Percentiles rank a stretch among this genome's conserved stretches.
These are phyloP conservation scores for Tuctoria greenei DNA, from an alignment of 176 grass and related monocot species.

Conservation along the genomic window DNA sequence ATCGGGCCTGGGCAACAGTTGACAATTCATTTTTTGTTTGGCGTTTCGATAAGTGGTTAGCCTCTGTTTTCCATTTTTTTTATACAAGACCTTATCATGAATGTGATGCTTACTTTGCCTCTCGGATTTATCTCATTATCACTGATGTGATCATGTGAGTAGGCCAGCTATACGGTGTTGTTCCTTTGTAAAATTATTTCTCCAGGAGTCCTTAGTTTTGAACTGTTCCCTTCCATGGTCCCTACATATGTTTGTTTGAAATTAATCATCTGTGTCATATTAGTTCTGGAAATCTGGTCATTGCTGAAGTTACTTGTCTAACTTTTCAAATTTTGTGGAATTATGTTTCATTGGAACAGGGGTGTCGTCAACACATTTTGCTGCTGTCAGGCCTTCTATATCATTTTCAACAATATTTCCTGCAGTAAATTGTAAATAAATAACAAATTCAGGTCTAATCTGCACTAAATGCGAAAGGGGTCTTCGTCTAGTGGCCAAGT, in stretches of 20 bases:
- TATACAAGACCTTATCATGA: neutral
- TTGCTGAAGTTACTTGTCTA: slow-evolving; percentile 9
- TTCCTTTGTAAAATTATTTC: slow-evolving; percentile 4
- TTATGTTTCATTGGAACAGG: neutral
- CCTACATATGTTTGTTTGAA: neutral
- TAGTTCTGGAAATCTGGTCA: neutral
- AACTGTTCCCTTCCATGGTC: neutral
- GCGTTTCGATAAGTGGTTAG: slow-evolving; percentile 95
- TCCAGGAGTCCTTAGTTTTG: slow-evolving; percentile 1
- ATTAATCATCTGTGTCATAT: neutral
- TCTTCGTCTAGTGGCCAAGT: too few species aligned
- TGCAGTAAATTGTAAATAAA: neutral
- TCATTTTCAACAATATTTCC: neutral
- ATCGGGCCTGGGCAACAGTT: slow-evolving; percentile 90
- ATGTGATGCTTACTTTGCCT: slow-evolving; percentile 7
- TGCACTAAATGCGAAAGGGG: neutral
- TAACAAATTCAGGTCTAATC: neutral
- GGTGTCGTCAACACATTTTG: neutral
- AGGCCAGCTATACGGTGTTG: neutral
- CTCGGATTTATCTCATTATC: neutral
- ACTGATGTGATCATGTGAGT: slow-evolving; percentile 5
- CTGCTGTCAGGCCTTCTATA: slow-evolving; percentile 18
- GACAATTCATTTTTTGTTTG: slow-evolving; percentile 93
- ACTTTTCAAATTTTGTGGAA: neutral
- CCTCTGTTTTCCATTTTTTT: slow-evolving; percentile 1